These are phyloP conservation scores for Blastobotrys petasosporus DNA, from an alignment of 1,139 yeast genomes.

Conservation along the genomic window DNA sequence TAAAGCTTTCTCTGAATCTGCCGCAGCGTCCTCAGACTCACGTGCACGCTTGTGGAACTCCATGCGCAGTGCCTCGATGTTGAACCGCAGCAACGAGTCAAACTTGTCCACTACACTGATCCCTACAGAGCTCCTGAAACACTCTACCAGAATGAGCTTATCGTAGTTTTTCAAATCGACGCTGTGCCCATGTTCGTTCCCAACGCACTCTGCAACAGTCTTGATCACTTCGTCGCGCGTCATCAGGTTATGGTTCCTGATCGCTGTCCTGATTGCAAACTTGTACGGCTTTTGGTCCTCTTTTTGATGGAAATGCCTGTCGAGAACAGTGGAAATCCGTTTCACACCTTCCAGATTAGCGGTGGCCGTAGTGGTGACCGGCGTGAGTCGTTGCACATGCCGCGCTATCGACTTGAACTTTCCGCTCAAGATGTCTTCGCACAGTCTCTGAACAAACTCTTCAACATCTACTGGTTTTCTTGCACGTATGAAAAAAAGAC, in stretches of 20 bases:
- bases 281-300: constrained; percentile 42
- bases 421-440: constrained; percentile 41
- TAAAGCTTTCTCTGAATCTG: not conserved
- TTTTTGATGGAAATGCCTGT: constrained; percentile 60
- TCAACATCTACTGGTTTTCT: constrained; percentile 77
- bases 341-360: constrained; percentile 64
- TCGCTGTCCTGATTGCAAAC: constrained; percentile 77
- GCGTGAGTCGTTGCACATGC: constrained; percentile 73
- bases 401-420: constrained; percentile 31
- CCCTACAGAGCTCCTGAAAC: constrained; percentile 50
- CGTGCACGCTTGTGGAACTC: constrained; percentile 5
- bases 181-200: constrained; percentile 60
- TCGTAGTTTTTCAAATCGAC: constrained; percentile 82
- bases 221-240: constrained; percentile 64
- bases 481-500: constrained; percentile 73
- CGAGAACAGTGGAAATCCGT: constrained; percentile 53
- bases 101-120: constrained; percentile 55
- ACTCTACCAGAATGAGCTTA: constrained; percentile 73
- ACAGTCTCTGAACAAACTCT: constrained; percentile 54
- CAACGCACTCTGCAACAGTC: constrained; percentile 66
- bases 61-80: constrained; percentile 57
- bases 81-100: constrained; percentile 49
- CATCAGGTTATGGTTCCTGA: constrained; percentile 71
- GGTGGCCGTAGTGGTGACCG: constrained; percentile 68
- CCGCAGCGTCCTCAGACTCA: not conserved